Percentiles rank a stretch among this genome's conserved stretches.
Evolutionary conservation across 345 rosid species (phyloP).

Genomic region (Raphanus raphanistrum): DNA sequence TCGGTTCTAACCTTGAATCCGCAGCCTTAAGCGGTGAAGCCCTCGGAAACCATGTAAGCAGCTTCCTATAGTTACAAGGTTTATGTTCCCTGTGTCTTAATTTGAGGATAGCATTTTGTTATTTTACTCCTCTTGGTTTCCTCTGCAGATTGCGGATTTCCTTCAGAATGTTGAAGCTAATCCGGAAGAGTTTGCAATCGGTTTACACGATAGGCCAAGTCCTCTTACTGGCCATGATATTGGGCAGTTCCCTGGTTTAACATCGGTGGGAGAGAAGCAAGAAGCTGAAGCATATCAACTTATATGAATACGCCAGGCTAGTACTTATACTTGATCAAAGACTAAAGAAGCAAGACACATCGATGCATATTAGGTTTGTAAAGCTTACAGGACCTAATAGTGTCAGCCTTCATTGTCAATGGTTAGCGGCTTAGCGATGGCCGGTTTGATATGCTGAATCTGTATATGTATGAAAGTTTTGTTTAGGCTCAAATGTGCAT

Average conservation of each 20-base stretch:
- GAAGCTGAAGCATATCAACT: conserved; percentile 43
- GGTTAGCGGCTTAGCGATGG: background rate
- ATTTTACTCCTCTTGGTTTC: background rate
- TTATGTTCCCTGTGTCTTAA: background rate
- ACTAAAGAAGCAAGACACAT: conserved; percentile 13
- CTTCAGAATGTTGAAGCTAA: conserved; percentile 49
- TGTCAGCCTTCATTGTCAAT: conserved; percentile 2
- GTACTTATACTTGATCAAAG: conserved; percentile 1
- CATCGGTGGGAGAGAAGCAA: conserved; percentile 30
- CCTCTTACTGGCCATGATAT: conserved; percentile 65
- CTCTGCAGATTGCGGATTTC: conserved; percentile 67
- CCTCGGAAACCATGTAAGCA: conserved; percentile 69
- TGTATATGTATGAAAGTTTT: conserved; percentile 20
- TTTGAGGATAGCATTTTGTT: background rate
- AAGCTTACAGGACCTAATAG: background rate
- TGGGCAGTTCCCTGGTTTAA: conserved; percentile 71
- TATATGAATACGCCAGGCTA: conserved; percentile 21
- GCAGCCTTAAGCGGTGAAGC: conserved; percentile 91
- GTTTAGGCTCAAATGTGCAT: conserved; percentile 9
- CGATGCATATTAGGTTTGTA: background rate
- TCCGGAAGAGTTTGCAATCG: conserved; percentile 65
- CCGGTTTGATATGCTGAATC: background rate
- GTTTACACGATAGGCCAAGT: conserved; percentile 58
- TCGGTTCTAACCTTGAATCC: conserved; percentile 81
- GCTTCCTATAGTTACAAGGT: conserved; percentile 8